A percentile compares a stretch with the other conserved stretches of the same genome.
These are phyloP conservation scores for Aureobasidium sp. DNA, from an alignment of 2,329 filamentous ascomycete species.

Conservation along the genomic window DNA sequence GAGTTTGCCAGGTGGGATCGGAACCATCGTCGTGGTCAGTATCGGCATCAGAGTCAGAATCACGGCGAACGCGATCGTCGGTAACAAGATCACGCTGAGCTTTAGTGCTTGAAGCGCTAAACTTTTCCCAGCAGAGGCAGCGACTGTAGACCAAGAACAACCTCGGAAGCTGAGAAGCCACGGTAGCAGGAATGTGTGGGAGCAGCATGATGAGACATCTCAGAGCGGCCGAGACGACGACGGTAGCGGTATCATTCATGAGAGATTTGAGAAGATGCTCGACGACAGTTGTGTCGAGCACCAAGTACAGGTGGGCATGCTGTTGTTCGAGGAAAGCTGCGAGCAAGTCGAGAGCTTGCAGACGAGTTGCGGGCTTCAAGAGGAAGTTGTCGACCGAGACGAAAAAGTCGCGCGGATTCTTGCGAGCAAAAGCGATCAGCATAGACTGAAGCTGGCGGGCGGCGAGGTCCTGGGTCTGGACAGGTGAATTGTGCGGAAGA, in stretches of 20 bases:
- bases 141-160: slow-evolving; percentile 78
- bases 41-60: slow-evolving; percentile 27
- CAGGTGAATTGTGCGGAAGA: slow-evolving; percentile 28
- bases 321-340: slow-evolving; percentile 67
- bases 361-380: slow-evolving; percentile 56
- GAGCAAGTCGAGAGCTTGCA: slow-evolving; percentile 59
- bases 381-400: slow-evolving; percentile 59
- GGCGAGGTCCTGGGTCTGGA: slow-evolving; percentile 36
- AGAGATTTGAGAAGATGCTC: slow-evolving; percentile 65
- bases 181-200: slow-evolving; percentile 68
- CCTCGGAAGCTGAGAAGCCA: slow-evolving; percentile 61
- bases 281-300: slow-evolving; percentile 66
- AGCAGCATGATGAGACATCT: slow-evolving; percentile 74
- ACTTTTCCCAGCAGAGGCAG: slow-evolving; percentile 69
- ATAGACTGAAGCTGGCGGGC: slow-evolving; percentile 47
- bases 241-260: slow-evolving; percentile 70
- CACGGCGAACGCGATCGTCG: slow-evolving; percentile 26
- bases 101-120: slow-evolving; percentile 32
- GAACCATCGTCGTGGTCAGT: slow-evolving; percentile 32
- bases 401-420: slow-evolving; percentile 63
- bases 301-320: slow-evolving; percentile 70
- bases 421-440: slow-evolving; percentile 54
- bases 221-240: slow-evolving; percentile 66
- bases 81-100: slow-evolving; percentile 29
- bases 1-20: slow-evolving; percentile 56